Evolutionary conservation across 75 land plant species (phyloP).

Genomic region (Isoetes taiwanensis): DNA sequence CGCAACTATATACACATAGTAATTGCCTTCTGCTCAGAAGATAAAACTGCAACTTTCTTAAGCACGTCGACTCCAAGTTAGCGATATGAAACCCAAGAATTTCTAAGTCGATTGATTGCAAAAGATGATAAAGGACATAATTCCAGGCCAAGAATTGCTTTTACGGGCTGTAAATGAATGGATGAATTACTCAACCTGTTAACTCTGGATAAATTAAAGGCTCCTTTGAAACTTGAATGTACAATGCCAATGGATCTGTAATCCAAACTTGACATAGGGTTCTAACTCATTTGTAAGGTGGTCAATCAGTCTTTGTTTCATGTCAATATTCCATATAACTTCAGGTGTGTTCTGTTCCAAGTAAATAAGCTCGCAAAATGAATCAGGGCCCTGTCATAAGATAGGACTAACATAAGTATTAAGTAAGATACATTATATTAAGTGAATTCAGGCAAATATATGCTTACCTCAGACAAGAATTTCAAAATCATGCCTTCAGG

Average conservation of each 20-base stretch:
- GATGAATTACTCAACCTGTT: conserved; percentile 16
- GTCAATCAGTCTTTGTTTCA: conserved; percentile 26
- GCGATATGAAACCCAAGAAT: not conserved
- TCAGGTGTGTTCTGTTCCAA: conserved; percentile 30
- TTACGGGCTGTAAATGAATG: not conserved
- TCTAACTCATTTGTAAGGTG: conserved; percentile 26
- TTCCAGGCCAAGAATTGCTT: no score
- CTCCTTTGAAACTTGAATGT: conserved; percentile 28
- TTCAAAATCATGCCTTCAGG: conserved; percentile 41
- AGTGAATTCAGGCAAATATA: not conserved
- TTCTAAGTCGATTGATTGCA: no score
- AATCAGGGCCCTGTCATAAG: conserved; percentile 20
- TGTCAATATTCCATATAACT: conserved; percentile 31
- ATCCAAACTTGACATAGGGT: conserved; percentile 31
- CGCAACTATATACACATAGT: no score
- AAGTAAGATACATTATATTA: not conserved
- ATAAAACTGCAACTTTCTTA: not conserved
- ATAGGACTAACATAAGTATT: not conserved
- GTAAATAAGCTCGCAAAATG: conserved; percentile 23
- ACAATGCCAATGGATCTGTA: conserved; percentile 33
- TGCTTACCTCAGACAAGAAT: conserved; percentile 35
- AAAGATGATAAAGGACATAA: no score
- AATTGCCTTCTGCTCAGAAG: not conserved
- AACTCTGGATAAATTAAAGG: conserved; percentile 34
- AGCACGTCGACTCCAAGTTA: not conserved